A percentile compares a stretch with the other conserved stretches of the same genome.
phyloP scores from a whole-genome alignment of 208 protist species.

The Trypanosoma boissoni region DNA sequence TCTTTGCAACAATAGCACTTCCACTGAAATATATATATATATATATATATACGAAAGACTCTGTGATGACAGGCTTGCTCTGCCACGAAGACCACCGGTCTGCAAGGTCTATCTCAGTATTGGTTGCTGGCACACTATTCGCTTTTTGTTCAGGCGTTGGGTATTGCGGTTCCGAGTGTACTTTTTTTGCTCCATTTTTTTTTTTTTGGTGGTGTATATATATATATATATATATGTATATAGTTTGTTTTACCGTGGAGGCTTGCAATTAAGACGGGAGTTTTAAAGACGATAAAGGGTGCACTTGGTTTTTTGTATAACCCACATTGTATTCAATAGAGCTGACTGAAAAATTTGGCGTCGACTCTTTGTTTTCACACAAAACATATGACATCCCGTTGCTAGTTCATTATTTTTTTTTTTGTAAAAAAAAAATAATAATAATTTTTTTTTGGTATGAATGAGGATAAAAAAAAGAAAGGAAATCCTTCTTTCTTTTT shows the following conservation, averaged over 20 bases:
- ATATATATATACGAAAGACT: conserved; percentile 81
- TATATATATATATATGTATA: conserved; percentile 4
- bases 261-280: conserved; percentile 6
- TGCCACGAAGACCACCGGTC: conserved; percentile 45
- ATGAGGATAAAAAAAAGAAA: no score
- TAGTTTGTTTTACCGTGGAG: conserved; percentile 5
- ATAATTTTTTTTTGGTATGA: no score
- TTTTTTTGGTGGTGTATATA: neutral
- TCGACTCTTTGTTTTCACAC: no score
- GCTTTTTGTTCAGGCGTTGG: conserved; percentile 57
- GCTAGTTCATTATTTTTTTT: no score
- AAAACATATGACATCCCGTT: no score
- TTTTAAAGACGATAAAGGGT: neutral
- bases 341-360: no score
- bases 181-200: conserved; percentile 18
- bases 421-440: no score
- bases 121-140: conserved; percentile 48
- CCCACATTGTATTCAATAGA: no score
- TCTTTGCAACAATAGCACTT: conserved; percentile 80
- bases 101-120: conserved; percentile 33
- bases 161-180: conserved; percentile 71
- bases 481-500: no score
- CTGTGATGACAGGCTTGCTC: conserved; percentile 53
- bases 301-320: neutral
- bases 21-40: no score